phyloP scores from a whole-genome alignment of 768 basidiomycete species.

The Pilatotrama ljubarskyi region DNA sequence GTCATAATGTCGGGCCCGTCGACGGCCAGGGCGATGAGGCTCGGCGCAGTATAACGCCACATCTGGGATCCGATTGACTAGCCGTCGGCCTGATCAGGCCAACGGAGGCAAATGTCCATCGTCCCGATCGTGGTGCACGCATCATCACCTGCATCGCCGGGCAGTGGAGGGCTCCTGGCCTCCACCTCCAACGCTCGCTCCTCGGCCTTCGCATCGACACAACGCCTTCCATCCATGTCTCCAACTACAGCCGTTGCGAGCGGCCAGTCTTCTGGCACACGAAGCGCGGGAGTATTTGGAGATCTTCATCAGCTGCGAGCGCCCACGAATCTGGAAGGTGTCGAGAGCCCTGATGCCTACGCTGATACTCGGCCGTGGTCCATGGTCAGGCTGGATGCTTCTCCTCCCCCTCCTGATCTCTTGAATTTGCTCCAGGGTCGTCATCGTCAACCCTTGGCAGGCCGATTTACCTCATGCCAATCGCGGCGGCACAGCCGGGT shows the following conservation, averaged over 20 bases:
- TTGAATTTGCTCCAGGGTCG: neutral
- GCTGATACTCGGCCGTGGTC: slow-evolving; percentile 5
- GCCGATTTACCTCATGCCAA: slow-evolving; percentile 10
- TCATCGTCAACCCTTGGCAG: neutral
- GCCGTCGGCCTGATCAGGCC: slow-evolving; percentile 7
- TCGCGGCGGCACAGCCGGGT: slow-evolving; percentile 2
- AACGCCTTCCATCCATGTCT: neutral
- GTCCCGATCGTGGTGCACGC: slow-evolving; percentile 1
- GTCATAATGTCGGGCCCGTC: slow-evolving; percentile 2
- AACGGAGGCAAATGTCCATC: slow-evolving; percentile 13
- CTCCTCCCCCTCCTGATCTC: neutral
- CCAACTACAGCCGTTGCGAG: neutral
- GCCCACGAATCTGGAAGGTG: neutral
- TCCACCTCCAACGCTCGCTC: neutral
- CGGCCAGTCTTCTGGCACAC: neutral
- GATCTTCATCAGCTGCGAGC: slow-evolving; percentile 7
- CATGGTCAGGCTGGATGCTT: neutral
- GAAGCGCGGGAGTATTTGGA: neutral
- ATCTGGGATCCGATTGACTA: slow-evolving; percentile 20
- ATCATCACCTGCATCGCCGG: neutral
- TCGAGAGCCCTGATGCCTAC: slow-evolving; percentile 1
- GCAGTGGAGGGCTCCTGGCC: neutral
- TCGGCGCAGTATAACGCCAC: slow-evolving; percentile 19
- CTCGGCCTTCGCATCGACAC: neutral
- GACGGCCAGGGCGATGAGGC: slow-evolving; percentile 8